phyloP scores from a whole-genome alignment of 805 yeast genomes.

The Saccharomycopsis malanga region DNA sequence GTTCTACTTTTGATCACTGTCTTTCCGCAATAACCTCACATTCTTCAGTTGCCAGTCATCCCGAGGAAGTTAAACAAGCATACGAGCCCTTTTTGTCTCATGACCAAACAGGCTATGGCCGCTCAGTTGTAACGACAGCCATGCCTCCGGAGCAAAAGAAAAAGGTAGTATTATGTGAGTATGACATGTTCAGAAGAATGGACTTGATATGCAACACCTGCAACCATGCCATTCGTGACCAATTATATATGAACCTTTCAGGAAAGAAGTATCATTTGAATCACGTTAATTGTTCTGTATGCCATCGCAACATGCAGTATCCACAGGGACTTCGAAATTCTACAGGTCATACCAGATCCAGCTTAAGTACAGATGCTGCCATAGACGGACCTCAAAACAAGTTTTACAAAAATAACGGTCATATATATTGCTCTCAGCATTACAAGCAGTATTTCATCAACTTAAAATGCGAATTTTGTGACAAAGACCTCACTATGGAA shows the following conservation, averaged over 20 bases:
- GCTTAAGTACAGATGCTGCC: neutral
- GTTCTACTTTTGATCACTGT: constrained; percentile 11
- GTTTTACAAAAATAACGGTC: constrained; percentile 78
- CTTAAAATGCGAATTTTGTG: constrained; percentile 6
- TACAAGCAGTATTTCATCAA: constrained; percentile 26
- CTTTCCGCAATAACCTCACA: neutral
- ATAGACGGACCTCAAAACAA: constrained; percentile 29
- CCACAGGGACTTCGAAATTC: no score
- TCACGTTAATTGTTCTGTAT: constrained; percentile 86
- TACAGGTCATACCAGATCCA: neutral
- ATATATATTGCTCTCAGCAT: constrained; percentile 85
- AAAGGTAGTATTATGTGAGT: constrained; percentile 68
- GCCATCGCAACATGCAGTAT: constrained; percentile 63
- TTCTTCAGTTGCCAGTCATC: neutral
- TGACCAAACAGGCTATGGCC: neutral
- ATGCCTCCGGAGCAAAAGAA: neutral
- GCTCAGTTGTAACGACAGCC: neutral
- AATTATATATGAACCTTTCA: constrained; percentile 79
- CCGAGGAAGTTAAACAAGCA: neutral
- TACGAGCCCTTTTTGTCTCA: no score
- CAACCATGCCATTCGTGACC: constrained; percentile 77
- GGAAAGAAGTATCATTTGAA: constrained; percentile 89
- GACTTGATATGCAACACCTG: constrained; percentile 83
- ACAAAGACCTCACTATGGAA: neutral
- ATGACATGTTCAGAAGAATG: constrained; percentile 79